A percentile compares a stretch with the other conserved stretches of the same genome.
These are phyloP conservation scores for Pythium plurisporium DNA, from an alignment of 352 stramenopile genomes.

Conservation along the genomic window DNA sequence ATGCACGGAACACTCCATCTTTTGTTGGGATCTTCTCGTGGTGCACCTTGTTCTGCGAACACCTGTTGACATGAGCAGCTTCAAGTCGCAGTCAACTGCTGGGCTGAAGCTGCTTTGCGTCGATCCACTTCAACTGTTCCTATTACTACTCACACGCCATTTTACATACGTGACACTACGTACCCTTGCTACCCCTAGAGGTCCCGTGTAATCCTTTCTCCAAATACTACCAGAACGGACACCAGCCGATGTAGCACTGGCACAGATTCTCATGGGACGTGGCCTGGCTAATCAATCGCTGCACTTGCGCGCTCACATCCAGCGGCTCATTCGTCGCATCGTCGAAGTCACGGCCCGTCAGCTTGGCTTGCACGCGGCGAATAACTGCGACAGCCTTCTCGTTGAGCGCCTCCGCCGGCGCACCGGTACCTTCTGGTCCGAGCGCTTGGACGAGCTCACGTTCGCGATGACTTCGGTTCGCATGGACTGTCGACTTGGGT, in stretches of 20 bases:
- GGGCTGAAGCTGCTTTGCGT: neutral
- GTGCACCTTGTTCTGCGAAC: conserved; percentile 6
- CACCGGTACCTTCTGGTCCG: conserved; percentile 71
- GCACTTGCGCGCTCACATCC: conserved; percentile 84
- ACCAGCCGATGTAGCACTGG: conserved; percentile 99
- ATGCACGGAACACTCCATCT: neutral
- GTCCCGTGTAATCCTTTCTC: no score
- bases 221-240: conserved; percentile 73
- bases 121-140: neutral
- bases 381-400: conserved; percentile 97
- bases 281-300: conserved; percentile 97
- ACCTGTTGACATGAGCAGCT: neutral
- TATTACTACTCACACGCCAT: neutral
- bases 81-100: conserved; percentile 1
- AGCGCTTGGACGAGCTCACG: conserved; percentile 72
- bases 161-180: neutral
- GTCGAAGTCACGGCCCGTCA: conserved; percentile 98
- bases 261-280: conserved; percentile 99
- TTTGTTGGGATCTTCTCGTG: neutral
- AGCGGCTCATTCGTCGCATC: conserved; percentile 55
- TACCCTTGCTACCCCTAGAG: no score
- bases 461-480: conserved; percentile 81
- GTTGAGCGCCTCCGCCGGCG: conserved; percentile 89
- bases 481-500: conserved; percentile 47
- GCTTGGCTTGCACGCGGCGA: conserved; percentile 97